A percentile compares a stretch with the other conserved stretches of the same genome.
Evolutionary conservation across 2,329 filamentous ascomycete species (phyloP).

Genomic region (Fusarium nurragi): DNA sequence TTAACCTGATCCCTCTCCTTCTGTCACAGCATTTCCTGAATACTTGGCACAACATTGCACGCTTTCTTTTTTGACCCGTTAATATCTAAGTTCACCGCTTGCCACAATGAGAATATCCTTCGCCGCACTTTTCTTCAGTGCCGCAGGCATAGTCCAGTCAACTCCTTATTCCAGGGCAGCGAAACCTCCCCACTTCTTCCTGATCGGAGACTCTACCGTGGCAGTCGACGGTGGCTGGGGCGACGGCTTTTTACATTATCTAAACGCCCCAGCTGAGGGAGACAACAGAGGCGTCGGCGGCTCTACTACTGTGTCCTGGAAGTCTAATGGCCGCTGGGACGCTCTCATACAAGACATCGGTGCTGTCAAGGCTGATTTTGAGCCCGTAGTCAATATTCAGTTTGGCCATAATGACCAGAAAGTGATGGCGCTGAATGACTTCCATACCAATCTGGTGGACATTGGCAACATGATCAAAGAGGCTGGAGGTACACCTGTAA

Average conservation of each 20-base stretch:
- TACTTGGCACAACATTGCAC: not conserved
- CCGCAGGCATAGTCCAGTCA: not conserved
- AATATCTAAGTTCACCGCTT: not conserved
- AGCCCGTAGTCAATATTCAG: slow-evolving; percentile 3
- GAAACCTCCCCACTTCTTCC: slow-evolving; percentile 7
- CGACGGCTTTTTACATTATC: not conserved
- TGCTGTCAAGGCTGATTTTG: not conserved
- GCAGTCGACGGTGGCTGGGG: slow-evolving; percentile 4
- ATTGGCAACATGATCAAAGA: slow-evolving; percentile 7
- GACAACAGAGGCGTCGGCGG: slow-evolving; percentile 6
- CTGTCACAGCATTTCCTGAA: not conserved
- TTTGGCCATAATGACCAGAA: slow-evolving; percentile 19
- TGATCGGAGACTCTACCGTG: slow-evolving; percentile 8
- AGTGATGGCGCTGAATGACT: not conserved
- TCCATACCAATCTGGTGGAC: not conserved
- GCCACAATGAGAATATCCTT: not conserved
- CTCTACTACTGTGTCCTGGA: slow-evolving; percentile 6
- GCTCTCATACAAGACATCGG: not conserved
- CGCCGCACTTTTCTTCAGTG: rapidly evolving
- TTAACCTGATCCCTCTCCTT: not conserved
- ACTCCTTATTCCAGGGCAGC: not conserved
- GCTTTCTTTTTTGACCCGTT: not conserved
- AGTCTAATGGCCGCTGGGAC: slow-evolving; percentile 13
- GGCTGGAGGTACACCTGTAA: slow-evolving; percentile 1
- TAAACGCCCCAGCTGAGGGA: not conserved